Percentiles rank a stretch among this genome's conserved stretches.
Evolutionary conservation across 139 green algal genomes (phyloP).

Genomic region (Picochlorum sp.): DNA sequence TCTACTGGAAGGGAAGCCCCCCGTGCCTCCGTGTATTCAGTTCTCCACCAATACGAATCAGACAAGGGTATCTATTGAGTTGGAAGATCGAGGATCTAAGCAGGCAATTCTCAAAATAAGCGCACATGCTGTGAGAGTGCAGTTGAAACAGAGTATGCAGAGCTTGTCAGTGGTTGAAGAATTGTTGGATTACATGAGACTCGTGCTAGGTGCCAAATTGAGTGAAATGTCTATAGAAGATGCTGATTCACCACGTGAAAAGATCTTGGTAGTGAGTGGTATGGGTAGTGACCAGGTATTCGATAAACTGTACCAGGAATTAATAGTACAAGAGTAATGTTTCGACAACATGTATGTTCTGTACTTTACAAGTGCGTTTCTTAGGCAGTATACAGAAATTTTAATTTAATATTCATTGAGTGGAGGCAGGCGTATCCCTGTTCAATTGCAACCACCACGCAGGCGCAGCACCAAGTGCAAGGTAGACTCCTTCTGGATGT

Average conservation of each 20-base stretch:
- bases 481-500: slow-evolving; percentile 96
- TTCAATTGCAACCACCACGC: slow-evolving; percentile 71
- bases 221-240: slow-evolving; percentile 33
- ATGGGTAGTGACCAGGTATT: slow-evolving; percentile 17
- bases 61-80: slow-evolving; percentile 38
- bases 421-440: slow-evolving; percentile 60
- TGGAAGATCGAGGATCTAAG: slow-evolving; percentile 45
- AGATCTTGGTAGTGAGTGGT: slow-evolving; percentile 23
- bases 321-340: neutral
- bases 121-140: slow-evolving; percentile 58
- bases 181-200: slow-evolving; percentile 37
- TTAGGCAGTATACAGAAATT: too few species aligned
- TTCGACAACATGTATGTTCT: too few species aligned
- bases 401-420: slow-evolving; percentile 25
- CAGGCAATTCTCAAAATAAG: slow-evolving; percentile 35
- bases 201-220: slow-evolving; percentile 29
- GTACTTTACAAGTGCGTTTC: too few species aligned
- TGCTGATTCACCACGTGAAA: slow-evolving; percentile 32
- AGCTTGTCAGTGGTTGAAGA: slow-evolving; percentile 24
- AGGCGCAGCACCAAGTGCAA: slow-evolving; percentile 98
- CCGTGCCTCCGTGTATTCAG: slow-evolving; percentile 72
- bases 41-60: neutral
- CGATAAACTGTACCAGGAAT: slow-evolving; percentile 9
- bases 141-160: slow-evolving; percentile 33
- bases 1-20: slow-evolving; percentile 11